phyloP scores from a whole-genome alignment of 1,284 basidiomycete species.

The Fistulinella staudtii region DNA sequence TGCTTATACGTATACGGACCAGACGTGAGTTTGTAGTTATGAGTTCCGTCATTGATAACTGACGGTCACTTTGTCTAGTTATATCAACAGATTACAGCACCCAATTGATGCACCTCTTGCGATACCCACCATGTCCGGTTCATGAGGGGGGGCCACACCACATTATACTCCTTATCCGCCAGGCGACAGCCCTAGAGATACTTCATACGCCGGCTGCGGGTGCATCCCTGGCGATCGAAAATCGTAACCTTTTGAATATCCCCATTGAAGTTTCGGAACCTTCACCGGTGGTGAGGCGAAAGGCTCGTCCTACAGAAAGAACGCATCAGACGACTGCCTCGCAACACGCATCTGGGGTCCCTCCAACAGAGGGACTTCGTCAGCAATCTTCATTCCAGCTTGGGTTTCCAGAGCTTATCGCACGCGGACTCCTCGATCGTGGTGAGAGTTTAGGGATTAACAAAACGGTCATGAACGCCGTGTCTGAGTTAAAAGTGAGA shows the following conservation, averaged over 20 bases:
- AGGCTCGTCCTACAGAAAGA: constrained; percentile 31
- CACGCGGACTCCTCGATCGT: constrained; percentile 67
- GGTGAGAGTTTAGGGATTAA: constrained; percentile 78
- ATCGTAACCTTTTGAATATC: constrained; percentile 72
- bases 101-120: constrained; percentile 77
- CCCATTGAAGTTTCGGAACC: constrained; percentile 58
- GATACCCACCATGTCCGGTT: constrained; percentile 64
- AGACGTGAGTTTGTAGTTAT: constrained; percentile 50
- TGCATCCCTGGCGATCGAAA: constrained; percentile 73
- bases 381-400: constrained; percentile 43
- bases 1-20: constrained; percentile 89
- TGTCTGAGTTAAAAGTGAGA: constrained; percentile 66
- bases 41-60: constrained; percentile 7
- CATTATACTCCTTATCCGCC: constrained; percentile 68
- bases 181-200: constrained; percentile 77
- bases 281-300: constrained; percentile 39
- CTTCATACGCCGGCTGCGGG: constrained; percentile 71
- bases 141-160: constrained; percentile 44
- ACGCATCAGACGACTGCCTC: constrained; percentile 26
- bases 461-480: constrained; percentile 72
- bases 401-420: constrained; percentile 65
- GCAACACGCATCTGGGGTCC: constrained; percentile 14
- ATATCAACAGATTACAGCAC: constrained; percentile 81
- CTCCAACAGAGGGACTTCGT: constrained; percentile 34
- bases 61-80: constrained; percentile 45